Evolutionary conservation across 2,329 filamentous ascomycete genomes (phyloP), one percentile per base, ranked within the genome.

Genomic region (Neonectria sp.): DNA sequence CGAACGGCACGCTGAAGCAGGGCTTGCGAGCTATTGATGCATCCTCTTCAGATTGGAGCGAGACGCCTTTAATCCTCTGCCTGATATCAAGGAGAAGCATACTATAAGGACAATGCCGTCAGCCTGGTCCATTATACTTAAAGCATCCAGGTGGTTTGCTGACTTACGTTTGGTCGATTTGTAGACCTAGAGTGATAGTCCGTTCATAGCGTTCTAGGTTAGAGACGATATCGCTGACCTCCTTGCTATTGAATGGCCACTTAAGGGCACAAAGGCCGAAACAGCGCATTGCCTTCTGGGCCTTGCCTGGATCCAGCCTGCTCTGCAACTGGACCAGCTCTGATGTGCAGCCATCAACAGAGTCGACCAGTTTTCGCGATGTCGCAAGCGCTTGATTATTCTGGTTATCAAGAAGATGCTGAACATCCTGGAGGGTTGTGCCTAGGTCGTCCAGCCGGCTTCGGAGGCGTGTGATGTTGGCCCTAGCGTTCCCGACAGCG

Each of bases 1-100:
- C 71, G 56, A 80, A 81, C 6, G 79, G 75, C 6, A 75, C 40
- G 27, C 31, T 46, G 3, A 68, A 68, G 15, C 29, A 70, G 12
- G 61, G 62, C 46, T 31, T 58, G 21, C 15, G 43, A 33, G 48
- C n/a, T 11, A 31, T 25, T 17, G 11, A 24, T 43, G 17, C 29
- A 52, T 27, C 27, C 29, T 8, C 21, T 5, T 58, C 15, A 4
- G 37, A 29, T 49, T 58, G 31, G 27, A 58, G n/a, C 13, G 55
- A 59, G 27, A 62, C 3, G 43, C 45, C 45, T 46, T 59, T 25
- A 6, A 68, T 24, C 37, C 7, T 52, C 24, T 66, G 45, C 31
- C 3, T 15, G 2, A 66, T 68, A 9, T 66, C 45, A 35, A 59
- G 55, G 3, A 66, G 57, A 29, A 58, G 13, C 2, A 33, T 68